Conservation (phyloP, 192 early-diverging fungal genomes). For the Coemansia interrupta region DNA sequence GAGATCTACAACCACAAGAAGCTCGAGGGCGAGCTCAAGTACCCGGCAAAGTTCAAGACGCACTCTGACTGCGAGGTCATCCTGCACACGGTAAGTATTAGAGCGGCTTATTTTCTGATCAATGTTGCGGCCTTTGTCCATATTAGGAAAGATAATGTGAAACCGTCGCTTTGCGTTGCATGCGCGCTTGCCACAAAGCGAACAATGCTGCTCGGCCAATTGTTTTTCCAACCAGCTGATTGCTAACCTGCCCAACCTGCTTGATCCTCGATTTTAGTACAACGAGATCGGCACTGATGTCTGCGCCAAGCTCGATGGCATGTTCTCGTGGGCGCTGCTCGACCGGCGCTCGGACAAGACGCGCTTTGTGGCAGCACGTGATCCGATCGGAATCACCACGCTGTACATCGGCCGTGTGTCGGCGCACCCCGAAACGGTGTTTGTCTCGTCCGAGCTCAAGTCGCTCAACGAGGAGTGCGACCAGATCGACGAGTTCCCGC, state of each 20-base stretch:
- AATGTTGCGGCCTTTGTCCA: neutral
- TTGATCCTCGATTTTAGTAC: slow-evolving; percentile 58
- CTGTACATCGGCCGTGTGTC: slow-evolving; percentile 90
- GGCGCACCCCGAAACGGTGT: slow-evolving; percentile 80
- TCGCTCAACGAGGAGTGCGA: slow-evolving; percentile 96
- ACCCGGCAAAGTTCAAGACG: slow-evolving; percentile 79
- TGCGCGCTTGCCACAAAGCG: too few relatives aligned
- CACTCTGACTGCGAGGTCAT: slow-evolving; percentile 98
- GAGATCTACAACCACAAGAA: slow-evolving; percentile 98
- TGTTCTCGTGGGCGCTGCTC: slow-evolving; percentile 93
- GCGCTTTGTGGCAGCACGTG: slow-evolving; percentile 87
- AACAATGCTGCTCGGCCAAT: too few relatives aligned
- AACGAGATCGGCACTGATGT: slow-evolving; percentile 80
- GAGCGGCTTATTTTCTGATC: neutral
- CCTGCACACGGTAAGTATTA: slow-evolving; percentile 62
- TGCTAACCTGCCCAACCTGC: too few relatives aligned
- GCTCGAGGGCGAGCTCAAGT: slow-evolving; percentile 72
- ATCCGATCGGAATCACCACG: slow-evolving; percentile 97
- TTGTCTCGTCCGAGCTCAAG: slow-evolving; percentile 95
- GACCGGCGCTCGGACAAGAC: slow-evolving; percentile 70
- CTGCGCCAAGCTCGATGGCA: slow-evolving; percentile 86
- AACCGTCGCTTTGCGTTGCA: too few relatives aligned
- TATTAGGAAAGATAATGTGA: too few relatives aligned
- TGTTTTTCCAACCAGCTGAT: too few relatives aligned
- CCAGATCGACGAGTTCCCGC: slow-evolving; percentile 94